phyloP scores from a whole-genome alignment of 148 eudicot genomes.

The Rhododendron ferrugineum region DNA sequence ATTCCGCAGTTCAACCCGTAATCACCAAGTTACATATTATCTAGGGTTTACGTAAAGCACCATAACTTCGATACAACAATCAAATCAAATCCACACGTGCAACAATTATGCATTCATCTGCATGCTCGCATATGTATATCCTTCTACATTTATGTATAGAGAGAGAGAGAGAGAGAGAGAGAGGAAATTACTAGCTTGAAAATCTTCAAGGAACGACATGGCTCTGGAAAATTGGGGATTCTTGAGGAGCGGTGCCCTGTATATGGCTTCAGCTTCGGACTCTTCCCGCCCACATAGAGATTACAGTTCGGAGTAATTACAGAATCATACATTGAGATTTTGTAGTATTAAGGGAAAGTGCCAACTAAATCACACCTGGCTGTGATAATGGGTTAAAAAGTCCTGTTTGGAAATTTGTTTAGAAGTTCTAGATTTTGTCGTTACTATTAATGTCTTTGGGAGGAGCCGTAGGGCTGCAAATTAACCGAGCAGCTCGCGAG shows the following conservation, averaged over 20 bases:
- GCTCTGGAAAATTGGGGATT: neutral
- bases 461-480: no score
- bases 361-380: neutral
- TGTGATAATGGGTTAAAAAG: no score
- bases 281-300: neutral
- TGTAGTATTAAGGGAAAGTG: neutral
- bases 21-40: neutral
- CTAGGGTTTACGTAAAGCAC: neutral
- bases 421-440: no score
- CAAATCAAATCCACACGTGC: neutral
- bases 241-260: neutral
- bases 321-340: neutral
- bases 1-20: neutral
- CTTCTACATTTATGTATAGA: neutral
- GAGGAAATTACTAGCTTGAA: conserved; percentile 38
- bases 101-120: neutral
- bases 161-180: conserved; percentile 1
- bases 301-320: neutral
- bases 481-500: no score
- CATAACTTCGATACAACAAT: neutral
- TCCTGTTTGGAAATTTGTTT: no score
- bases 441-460: no score
- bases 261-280: neutral
- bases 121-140: neutral
- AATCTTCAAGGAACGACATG: conserved; percentile 49